Conservation (phyloP, 305 asterid species). For the Fraxinus greggii region DNA sequence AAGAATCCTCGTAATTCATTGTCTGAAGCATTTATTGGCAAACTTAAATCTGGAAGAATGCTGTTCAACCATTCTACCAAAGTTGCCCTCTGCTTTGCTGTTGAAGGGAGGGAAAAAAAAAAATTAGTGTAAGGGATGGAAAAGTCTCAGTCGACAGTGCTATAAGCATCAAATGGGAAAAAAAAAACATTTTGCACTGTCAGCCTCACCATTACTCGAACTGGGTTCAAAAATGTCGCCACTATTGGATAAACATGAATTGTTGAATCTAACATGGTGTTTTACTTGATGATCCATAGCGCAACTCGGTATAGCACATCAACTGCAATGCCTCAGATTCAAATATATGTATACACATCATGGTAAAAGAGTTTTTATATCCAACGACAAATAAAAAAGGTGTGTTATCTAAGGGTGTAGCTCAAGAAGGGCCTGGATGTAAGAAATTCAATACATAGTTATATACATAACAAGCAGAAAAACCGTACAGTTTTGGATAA, state of each 20-base stretch:
- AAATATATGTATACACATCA: conserved; percentile 9
- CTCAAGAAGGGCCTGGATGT: background rate
- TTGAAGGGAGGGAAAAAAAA: conserved; percentile 5
- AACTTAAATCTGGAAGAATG: conserved; percentile 52
- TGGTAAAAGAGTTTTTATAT: background rate
- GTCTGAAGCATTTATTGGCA: conserved; percentile 72
- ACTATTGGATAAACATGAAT: conserved; percentile 32
- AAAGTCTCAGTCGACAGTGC: conserved; percentile 5
- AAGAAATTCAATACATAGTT: background rate
- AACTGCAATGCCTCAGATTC: conserved; percentile 17
- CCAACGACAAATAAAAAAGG: background rate
- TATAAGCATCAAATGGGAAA: background rate
- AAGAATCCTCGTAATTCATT: conserved; percentile 64
- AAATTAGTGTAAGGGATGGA: background rate
- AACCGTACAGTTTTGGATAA: background rate
- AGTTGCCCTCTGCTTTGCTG: conserved; percentile 61
- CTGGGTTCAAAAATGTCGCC: conserved; percentile 65
- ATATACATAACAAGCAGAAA: background rate
- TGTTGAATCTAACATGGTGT: conserved; percentile 41
- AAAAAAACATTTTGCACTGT: background rate
- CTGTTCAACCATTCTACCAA: conserved; percentile 74
- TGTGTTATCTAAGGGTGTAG: background rate
- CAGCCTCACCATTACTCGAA: conserved; percentile 54
- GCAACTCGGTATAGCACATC: conserved; percentile 26
- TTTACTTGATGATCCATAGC: conserved; percentile 40